Evolutionary conservation across 2,329 filamentous ascomycete species (phyloP).

Genomic region (Neofusicoccum sp.): DNA sequence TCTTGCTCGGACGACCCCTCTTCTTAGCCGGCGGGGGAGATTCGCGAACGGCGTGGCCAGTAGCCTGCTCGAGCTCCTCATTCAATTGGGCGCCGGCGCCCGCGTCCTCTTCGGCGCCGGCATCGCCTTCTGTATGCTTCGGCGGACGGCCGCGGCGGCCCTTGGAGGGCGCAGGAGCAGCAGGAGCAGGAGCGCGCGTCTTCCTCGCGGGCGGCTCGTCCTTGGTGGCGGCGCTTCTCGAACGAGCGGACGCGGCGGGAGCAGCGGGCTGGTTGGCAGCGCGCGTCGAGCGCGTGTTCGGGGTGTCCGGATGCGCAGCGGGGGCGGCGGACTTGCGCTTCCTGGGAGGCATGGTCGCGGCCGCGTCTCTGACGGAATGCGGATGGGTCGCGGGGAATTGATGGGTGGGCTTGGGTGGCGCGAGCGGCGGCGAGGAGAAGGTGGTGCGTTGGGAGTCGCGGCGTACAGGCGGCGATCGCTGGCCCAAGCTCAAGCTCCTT

Average conservation of each 20-base stretch:
- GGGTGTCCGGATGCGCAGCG: neutral
- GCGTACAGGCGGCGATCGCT: no score
- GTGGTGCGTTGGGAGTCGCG: neutral
- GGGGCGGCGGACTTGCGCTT: conserved; percentile 18
- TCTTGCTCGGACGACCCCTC: conserved; percentile 7
- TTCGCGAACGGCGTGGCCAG: neutral
- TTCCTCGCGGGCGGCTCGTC: neutral
- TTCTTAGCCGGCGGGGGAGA: neutral
- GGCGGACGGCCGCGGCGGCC: conserved; percentile 11
- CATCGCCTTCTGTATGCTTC: neutral
- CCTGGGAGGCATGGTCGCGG: conserved; percentile 18
- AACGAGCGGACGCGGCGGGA: neutral
- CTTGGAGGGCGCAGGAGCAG: neutral
- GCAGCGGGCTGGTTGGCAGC: neutral
- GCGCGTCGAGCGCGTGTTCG: conserved; percentile 3
- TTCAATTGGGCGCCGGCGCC: neutral
- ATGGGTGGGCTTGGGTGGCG: neutral
- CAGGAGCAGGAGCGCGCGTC: neutral
- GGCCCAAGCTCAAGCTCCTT: neutral
- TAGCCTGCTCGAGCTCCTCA: conserved; percentile 4
- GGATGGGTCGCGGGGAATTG: neutral
- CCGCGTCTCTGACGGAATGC: neutral
- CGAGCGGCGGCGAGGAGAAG: neutral
- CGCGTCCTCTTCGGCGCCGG: neutral
- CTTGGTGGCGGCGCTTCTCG: neutral